These are phyloP conservation scores for Diddensiella santjacobensis DNA, from an alignment of 805 yeast genomes.

Conservation along the genomic window DNA sequence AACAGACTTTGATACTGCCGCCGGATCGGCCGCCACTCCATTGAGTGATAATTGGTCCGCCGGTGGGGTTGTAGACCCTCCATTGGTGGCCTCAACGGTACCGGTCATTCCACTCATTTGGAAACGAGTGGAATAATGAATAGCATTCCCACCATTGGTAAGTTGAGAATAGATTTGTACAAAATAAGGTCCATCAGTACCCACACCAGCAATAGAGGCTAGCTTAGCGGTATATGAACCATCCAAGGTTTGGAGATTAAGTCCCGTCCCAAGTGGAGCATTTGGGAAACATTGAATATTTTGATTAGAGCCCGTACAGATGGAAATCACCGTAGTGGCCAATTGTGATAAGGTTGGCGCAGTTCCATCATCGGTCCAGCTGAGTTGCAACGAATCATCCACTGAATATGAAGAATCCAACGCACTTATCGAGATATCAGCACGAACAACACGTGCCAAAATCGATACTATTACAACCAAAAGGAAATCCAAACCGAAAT, in stretches of 20 bases:
- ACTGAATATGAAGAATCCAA: slow-evolving; percentile 34
- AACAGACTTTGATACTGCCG: slow-evolving; percentile 50
- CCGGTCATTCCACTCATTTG: slow-evolving; percentile 71
- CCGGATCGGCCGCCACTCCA: slow-evolving; percentile 40
- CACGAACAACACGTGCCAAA: slow-evolving; percentile 28
- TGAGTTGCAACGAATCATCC: slow-evolving; percentile 34
- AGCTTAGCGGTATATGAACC: slow-evolving; percentile 40
- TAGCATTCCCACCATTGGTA: slow-evolving; percentile 44
- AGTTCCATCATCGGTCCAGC: slow-evolving; percentile 52
- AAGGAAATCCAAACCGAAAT: neutral
- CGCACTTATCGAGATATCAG: slow-evolving; percentile 45
- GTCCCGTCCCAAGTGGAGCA: slow-evolving; percentile 29
- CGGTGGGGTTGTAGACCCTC: slow-evolving; percentile 42
- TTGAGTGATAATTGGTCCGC: slow-evolving; percentile 39
- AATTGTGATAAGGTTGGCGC: slow-evolving; percentile 46
- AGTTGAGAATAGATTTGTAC: slow-evolving; percentile 61
- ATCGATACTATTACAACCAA: slow-evolving; percentile 1
- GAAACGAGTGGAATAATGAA: slow-evolving; percentile 68
- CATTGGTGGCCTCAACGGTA: slow-evolving; percentile 36
- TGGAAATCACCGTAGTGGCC: slow-evolving; percentile 44
- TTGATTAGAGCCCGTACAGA: slow-evolving; percentile 66
- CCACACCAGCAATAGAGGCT: slow-evolving; percentile 40
- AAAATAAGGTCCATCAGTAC: slow-evolving; percentile 65
- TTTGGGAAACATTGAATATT: slow-evolving; percentile 41
- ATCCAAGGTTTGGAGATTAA: slow-evolving; percentile 5